Conservation (phyloP, 2,329 filamentous ascomycete species). For the Alternaria consortialis region DNA sequence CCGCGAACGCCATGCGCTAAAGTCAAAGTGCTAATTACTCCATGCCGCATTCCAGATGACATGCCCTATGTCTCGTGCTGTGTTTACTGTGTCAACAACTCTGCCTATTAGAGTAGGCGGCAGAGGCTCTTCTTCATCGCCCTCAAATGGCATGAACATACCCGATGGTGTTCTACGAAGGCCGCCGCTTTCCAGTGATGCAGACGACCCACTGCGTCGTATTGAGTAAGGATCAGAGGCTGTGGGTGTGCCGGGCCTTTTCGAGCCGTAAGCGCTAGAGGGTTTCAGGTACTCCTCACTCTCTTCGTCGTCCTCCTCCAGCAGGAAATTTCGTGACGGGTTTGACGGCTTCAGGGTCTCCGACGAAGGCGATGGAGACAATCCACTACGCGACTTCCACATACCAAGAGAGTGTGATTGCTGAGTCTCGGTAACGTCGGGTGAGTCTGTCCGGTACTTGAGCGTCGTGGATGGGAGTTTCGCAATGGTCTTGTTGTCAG, state of each 20-base stretch:
- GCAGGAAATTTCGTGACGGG: constrained; percentile 70
- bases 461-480: constrained; percentile 87
- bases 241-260: constrained; percentile 49
- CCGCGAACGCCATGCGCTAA: constrained; percentile 37
- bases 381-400: constrained; percentile 53
- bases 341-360: constrained; percentile 80
- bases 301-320: constrained; percentile 65
- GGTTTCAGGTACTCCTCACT: constrained; percentile 58
- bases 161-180: constrained; percentile 83
- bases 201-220: constrained; percentile 25
- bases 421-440: constrained; percentile 69
- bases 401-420: constrained; percentile 54
- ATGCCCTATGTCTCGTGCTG: constrained; percentile 69
- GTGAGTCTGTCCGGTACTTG: constrained; percentile 82
- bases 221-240: constrained; percentile 36
- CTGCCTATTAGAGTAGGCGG: constrained; percentile 74
- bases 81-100: constrained; percentile 80
- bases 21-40: constrained; percentile 54
- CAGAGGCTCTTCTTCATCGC: constrained; percentile 69
- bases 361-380: constrained; percentile 80
- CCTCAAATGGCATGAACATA: constrained; percentile 90
- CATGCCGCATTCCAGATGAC: constrained; percentile 74
- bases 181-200: constrained; percentile 53
- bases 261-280: constrained; percentile 46
- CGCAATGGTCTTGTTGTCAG: constrained; percentile 84